phyloP scores from a whole-genome alignment of 305 asterid species.

The Salvia sclarea region DNA sequence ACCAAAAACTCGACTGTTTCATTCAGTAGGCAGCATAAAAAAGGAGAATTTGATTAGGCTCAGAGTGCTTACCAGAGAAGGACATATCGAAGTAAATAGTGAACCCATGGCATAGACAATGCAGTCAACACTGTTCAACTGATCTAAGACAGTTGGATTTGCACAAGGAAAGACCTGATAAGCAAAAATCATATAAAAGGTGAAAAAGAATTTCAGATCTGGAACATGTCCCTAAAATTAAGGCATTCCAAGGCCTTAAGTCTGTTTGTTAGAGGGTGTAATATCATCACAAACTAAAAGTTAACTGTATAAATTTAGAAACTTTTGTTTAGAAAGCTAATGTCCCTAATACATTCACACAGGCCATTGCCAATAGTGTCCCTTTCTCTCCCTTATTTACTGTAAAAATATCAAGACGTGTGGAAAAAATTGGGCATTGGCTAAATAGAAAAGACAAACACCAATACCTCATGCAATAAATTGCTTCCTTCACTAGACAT shows the following conservation, averaged over 20 bases:
- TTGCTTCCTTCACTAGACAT: conserved; percentile 98
- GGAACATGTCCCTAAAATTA: neutral
- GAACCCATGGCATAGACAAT: conserved; percentile 94
- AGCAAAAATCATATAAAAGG: conserved; percentile 17
- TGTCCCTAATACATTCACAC: too few species aligned
- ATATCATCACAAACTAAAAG: neutral
- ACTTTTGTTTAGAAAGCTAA: too few species aligned
- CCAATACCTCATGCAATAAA: conserved; percentile 84
- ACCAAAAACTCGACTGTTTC: neutral
- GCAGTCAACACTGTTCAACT: conserved; percentile 75
- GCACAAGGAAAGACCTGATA: conserved; percentile 84
- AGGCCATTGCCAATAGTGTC: too few species aligned
- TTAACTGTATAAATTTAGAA: too few species aligned
- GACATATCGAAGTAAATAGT: conserved; percentile 91
- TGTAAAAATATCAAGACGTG: too few species aligned
- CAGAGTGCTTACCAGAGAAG: conserved; percentile 70
- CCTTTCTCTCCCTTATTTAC: too few species aligned
- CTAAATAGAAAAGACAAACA: neutral
- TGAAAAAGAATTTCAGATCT: conserved; percentile 1
- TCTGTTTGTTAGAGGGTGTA: neutral
- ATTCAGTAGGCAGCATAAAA: neutral
- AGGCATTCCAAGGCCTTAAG: neutral
- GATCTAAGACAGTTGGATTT: conserved; percentile 74
- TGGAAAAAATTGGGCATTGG: too few species aligned
- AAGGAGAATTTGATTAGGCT: neutral